Conservation (phyloP, 2,329 filamentous ascomycete species). For the Orbilia blumenaviensis region DNA sequence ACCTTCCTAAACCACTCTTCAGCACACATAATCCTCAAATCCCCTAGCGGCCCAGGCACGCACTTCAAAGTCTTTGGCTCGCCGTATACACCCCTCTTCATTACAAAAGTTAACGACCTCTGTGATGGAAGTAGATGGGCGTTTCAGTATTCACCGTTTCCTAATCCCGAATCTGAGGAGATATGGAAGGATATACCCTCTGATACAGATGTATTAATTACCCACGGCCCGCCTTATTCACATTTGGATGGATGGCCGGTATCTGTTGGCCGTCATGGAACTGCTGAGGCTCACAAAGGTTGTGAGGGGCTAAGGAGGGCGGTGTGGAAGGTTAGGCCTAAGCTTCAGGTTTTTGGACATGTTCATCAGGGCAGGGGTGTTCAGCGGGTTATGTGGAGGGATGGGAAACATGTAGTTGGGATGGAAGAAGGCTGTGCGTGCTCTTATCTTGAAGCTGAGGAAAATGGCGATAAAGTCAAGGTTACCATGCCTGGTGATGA, state of each 20-base stretch:
- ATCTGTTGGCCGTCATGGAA: conserved; percentile 55
- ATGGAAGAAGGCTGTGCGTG: conserved; percentile 48
- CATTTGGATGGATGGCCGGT: conserved; percentile 66
- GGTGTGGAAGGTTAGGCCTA: conserved; percentile 71
- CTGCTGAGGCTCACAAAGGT: conserved; percentile 63
- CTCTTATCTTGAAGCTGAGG: conserved; percentile 2
- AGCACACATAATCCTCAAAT: conserved; percentile 64
- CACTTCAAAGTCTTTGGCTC: conserved; percentile 76
- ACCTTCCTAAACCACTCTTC: conserved; percentile 73
- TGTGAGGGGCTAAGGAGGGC: conserved; percentile 70
- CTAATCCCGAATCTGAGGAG: not conserved
- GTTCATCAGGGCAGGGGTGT: conserved; percentile 74
- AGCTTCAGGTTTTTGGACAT: conserved; percentile 75
- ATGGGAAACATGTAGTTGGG: conserved; percentile 57
- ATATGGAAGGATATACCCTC: conserved; percentile 65
- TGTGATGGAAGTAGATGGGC: conserved; percentile 28
- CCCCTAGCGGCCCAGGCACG: conserved; percentile 64
- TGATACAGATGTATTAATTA: conserved; percentile 73
- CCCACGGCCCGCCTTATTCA: conserved; percentile 73
- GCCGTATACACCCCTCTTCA: conserved; percentile 68
- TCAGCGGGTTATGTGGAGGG: conserved; percentile 71
- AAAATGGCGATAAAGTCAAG: not conserved
- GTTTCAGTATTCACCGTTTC: conserved; percentile 62
- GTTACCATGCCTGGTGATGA: not conserved
- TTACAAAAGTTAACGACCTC: conserved; percentile 11